Base-by-base conservation (phyloP, 192 early-diverging fungal genomes). In the Coemansia sp. region DNA sequence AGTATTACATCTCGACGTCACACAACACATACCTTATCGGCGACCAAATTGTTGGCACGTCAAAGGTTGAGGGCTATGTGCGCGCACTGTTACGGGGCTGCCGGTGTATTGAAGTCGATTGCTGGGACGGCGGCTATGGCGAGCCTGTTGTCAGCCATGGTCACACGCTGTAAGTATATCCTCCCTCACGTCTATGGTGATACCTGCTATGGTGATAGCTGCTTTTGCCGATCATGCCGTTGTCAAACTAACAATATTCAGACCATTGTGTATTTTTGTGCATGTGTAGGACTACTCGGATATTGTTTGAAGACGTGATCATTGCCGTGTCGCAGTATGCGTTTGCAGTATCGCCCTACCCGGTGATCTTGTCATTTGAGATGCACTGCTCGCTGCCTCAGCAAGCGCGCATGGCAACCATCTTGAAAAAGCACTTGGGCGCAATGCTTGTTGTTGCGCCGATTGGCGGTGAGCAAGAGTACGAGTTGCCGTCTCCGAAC, bases 1-100 rank as follows among this genome's bases (percentile, higher is more conserved):
- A 92, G 61, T 97, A 97, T 75, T 95, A 86, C 44, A 90, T 96
- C 45, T 88, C 89, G 55, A 89, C 93, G 1, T 93, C 91, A 18
- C 95, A 97, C 67, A 97, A 97, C 71, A 97, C 95, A 61, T 94
- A 97, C 68, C 86, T 97, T 16, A 71, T 90, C 1, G 88, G 93
- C 10, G 88, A 95, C 63, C 95, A 97, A 79, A 69, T 97, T 4
- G 84, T 88, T 3, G 88, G 94, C 2, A 80, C 88, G 34, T 86
- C 89, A 12, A 91, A 91, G 2, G 90, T 95, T 3, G 94, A 96
- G 69, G 89, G 89, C 7, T 97, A 97, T 68, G 91, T 96, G 44
- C 82, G 93, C 20, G 93, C 92, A 12, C 76, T 97, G 50, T 90
- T 92, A 69, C 78, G 86, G 11, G 95, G 95, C 11, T 95, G 94